phyloP scores from a whole-genome alignment of 345 rosid genomes.

The Excoecaria cochinchinensis region DNA sequence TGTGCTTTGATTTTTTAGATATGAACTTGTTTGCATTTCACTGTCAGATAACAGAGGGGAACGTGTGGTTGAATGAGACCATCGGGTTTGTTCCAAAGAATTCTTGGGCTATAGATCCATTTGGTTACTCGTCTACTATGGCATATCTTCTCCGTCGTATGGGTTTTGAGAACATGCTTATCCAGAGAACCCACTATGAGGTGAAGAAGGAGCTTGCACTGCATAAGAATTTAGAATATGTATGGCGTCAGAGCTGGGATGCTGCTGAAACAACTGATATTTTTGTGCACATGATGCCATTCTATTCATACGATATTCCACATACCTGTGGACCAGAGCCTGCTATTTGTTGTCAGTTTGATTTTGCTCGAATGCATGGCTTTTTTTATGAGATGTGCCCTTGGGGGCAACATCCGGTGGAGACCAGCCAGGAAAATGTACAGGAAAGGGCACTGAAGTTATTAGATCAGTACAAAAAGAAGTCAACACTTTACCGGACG shows the following conservation, averaged over 20 bases:
- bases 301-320: constrained; percentile 94
- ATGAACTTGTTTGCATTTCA: background rate
- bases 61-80: constrained; percentile 92
- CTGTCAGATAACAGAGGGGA: constrained; percentile 84
- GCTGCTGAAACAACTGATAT: constrained; percentile 86
- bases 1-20: background rate
- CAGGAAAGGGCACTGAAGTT: constrained; percentile 79
- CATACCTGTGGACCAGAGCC: constrained; percentile 99
- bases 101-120: constrained; percentile 98
- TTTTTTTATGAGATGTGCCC: constrained; percentile 77
- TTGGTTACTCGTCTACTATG: constrained; percentile 98
- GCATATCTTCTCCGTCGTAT: constrained; percentile 94
- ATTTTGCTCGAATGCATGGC: constrained; percentile 72
- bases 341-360: constrained; percentile 96
- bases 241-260: constrained; percentile 99
- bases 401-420: constrained; percentile 75
- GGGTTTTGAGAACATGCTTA: constrained; percentile 99
- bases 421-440: constrained; percentile 75
- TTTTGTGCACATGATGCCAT: constrained; percentile 99
- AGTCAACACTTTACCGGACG: constrained; percentile 77
- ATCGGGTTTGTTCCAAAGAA: constrained; percentile 89
- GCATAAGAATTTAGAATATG: constrained; percentile 81
- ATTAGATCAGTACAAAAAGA: constrained; percentile 94
- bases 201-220: constrained; percentile 93
- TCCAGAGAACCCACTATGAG: constrained; percentile 98